Evolutionary conservation across 2,329 filamentous ascomycete species (phyloP), one percentile per base, ranked within the genome.

Genomic region (Xylariaceae sp.): DNA sequence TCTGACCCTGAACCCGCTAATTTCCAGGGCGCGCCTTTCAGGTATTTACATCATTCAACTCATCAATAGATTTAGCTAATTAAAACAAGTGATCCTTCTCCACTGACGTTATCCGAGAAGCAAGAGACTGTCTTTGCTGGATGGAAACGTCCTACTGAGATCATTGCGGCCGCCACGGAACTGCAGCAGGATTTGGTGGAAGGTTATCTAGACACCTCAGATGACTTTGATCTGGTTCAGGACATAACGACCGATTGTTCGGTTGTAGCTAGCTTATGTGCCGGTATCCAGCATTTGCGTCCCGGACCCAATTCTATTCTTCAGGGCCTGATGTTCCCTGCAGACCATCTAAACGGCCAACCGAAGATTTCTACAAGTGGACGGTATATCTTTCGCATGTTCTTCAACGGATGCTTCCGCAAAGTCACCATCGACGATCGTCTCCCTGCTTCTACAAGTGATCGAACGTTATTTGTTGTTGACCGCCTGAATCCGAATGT

Each of bases 161-260:
- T 90, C 19, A 69, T 86, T n/a, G 66, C 73, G 14, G 68, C 67
- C 3, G 47, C 43, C 2, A 27, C 47, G 6, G 45, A 40, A 19
- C 7, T 40, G 10, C 36, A 34, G 23, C 19, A 34, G 2, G 40
- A 19, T 34, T 32, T 42, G 17, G 49, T 16, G 36, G 38, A 44
- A 20, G 37, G 38, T 16, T 46, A 58, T 52, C 67, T 61, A 64
- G 52, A 52, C 27, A 62, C 76, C 14, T 67, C 68, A 6, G 68
- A 74, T 7, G 75, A 78, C 12, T 82, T 87, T 50, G 92, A 98
- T 65, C 77, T 98, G 6, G 90, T 96, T 3, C 93, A 98, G 66
- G 93, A 98, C 66, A 83, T 95, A 48, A 91, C 92, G 5, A 94
- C 92, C 1, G 93, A 98, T 64, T 98, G 93, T 63, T 97, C 93